Evolutionary conservation across 495 filamentous ascomycete species (phyloP), one percentile per base, ranked within the genome.

Genomic region (Neurospora pannonica): DNA sequence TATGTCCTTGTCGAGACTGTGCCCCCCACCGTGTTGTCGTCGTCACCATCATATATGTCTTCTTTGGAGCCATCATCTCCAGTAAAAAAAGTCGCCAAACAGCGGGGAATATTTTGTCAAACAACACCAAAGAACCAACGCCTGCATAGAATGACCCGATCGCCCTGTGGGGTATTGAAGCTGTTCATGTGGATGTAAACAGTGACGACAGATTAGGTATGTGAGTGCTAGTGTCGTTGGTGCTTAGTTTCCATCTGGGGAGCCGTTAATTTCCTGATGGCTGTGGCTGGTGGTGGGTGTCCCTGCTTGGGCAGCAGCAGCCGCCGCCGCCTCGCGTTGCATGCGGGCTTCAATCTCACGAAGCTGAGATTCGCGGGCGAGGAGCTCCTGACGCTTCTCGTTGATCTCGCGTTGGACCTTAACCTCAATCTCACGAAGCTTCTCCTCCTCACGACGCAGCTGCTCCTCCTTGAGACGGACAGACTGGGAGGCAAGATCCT

Each of bases 341-440:
- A 89, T 89, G 78, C 87, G 84, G 28, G 87, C 87, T 81, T 89
- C 87, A 77, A 98, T 97, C 86, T 99, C 96, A 84, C 94, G 93
- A 77, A 99, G 89, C 85, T 99, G 96, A 81, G 94, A 97, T 87
- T 99, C 96, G 83, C 97, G 94, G 75, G 96, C 96, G 82, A 99
- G 86, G 71, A 99, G 87, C 86, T 99, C 96, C 87, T 99, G 96
- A 86, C 96, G 91, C 90, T 99, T 99, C 88, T 98, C 96, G 84
- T 97, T 97, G 86, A 99, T 99, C 86, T 99, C 96, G 78, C 95
- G 92, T 87, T 98, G 95, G 72, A 99, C 97, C 90, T 98, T 98
- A 86, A 97, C 85, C 81, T 99, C 96, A 81, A 98, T 98, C 87
- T 99, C 96, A 78, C 97, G 91, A 69, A 99, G 92, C 88, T 99